Evolutionary conservation across 139 green algal species (phyloP).

Genomic region (Asterochloris erici): DNA sequence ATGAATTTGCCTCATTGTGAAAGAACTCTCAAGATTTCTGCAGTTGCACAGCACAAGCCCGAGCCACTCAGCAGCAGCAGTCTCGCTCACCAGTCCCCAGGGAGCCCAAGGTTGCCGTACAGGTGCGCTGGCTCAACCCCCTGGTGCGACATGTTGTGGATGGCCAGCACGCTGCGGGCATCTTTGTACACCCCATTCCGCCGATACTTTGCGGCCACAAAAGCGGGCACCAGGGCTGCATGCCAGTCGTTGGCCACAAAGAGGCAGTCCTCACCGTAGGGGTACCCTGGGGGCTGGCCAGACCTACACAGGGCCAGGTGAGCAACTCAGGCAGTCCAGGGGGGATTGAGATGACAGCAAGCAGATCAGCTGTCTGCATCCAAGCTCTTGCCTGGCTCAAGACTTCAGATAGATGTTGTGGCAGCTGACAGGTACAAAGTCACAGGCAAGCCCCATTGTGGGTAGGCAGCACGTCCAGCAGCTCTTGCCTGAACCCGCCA

Average conservation of each 20-base stretch:
- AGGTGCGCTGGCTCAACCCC: conserved; percentile 33
- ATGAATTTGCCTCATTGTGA: too few relatives aligned
- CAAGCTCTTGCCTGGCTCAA: not conserved
- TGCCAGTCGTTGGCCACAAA: conserved; percentile 95
- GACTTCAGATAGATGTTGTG: too few relatives aligned
- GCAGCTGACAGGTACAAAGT: too few relatives aligned
- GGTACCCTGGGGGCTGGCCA: conserved; percentile 22
- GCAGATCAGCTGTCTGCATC: not conserved
- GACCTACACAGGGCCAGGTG: conserved; percentile 1
- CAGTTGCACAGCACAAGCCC: too few relatives aligned
- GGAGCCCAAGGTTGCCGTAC: conserved; percentile 29
- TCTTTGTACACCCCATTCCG: conserved; percentile 33
- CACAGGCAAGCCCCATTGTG: too few relatives aligned
- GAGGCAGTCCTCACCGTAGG: conserved; percentile 73
- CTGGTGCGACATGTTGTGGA: conserved; percentile 82
- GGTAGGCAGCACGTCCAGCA: not conserved
- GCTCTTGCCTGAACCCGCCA: conserved; percentile 25
- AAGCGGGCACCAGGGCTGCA: conserved; percentile 69
- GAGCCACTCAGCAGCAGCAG: too few relatives aligned
- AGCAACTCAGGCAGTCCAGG: not conserved
- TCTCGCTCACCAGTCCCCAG: conserved; percentile 27
- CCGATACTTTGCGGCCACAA: conserved; percentile 36
- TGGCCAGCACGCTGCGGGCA: conserved; percentile 38
- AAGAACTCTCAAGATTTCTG: too few relatives aligned
- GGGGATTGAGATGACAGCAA: too few relatives aligned